These are phyloP conservation scores for Trametes coccinea DNA, from an alignment of 768 basidiomycete species.

Conservation along the genomic window DNA sequence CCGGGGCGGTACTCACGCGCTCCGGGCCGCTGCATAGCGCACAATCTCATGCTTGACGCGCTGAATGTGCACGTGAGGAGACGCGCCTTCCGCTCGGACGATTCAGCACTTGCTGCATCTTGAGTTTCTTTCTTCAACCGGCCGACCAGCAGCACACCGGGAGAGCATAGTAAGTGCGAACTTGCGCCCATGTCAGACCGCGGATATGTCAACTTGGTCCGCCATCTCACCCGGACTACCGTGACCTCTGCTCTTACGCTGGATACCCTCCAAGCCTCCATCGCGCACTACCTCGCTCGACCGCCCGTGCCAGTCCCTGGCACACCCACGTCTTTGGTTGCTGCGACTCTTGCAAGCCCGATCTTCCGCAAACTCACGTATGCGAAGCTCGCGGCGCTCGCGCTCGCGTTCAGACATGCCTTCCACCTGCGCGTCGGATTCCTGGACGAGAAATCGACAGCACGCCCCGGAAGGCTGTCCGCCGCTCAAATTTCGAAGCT, in stretches of 20 bases:
- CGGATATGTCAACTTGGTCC: constrained; percentile 47
- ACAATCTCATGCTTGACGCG: background rate
- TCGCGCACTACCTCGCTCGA: constrained; percentile 59
- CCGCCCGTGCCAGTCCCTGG: constrained; percentile 29
- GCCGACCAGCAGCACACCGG: too few relatives aligned
- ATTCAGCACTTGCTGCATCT: too few relatives aligned
- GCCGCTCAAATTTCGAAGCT: constrained; percentile 37
- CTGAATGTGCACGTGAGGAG: too few relatives aligned
- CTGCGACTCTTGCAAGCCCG: constrained; percentile 55
- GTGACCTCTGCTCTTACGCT: constrained; percentile 43
- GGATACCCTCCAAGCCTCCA: constrained; percentile 51
- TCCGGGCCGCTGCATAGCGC: background rate
- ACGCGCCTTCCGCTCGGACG: too few relatives aligned
- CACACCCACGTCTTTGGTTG: constrained; percentile 58
- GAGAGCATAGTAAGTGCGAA: background rate
- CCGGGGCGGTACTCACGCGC: background rate
- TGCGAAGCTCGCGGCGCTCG: constrained; percentile 49
- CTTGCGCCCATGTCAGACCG: constrained; percentile 26
- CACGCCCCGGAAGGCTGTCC: constrained; percentile 29
- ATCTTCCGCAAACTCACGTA: constrained; percentile 52
- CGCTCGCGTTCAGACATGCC: constrained; percentile 61
- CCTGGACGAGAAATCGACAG: constrained; percentile 35
- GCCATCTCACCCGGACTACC: constrained; percentile 48
- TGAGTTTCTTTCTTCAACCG: too few relatives aligned
- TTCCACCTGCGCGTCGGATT: constrained; percentile 52